phyloP scores from a whole-genome alignment of 2,329 filamentous ascomycete species.

The Ceratocystis ficicola region DNA sequence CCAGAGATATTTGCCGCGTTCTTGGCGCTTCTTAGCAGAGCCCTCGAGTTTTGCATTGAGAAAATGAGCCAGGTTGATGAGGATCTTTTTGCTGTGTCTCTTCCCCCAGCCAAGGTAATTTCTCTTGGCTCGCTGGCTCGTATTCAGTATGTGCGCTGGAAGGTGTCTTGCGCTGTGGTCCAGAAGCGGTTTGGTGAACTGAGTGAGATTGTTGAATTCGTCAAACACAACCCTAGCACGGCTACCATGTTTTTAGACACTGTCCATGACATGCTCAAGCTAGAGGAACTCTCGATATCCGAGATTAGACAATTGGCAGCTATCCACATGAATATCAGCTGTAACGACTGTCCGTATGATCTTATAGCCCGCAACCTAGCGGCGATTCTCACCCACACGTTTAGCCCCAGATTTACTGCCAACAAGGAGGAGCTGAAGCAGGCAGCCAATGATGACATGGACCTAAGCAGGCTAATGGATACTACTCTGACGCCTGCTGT shows the following conservation, averaged over 20 bases:
- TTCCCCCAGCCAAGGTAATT: slow-evolving; percentile 11
- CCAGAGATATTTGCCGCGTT: background rate
- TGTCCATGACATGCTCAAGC: slow-evolving; percentile 13
- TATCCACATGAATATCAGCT: slow-evolving; percentile 8
- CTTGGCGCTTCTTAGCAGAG: slow-evolving; percentile 14
- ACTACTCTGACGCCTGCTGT: slow-evolving; percentile 16
- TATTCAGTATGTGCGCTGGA: slow-evolving; percentile 21
- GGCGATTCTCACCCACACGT: slow-evolving; percentile 18
- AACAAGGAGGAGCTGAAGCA: slow-evolving; percentile 10
- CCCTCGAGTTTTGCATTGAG: slow-evolving; percentile 18
- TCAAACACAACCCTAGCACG: slow-evolving; percentile 17
- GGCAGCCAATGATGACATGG: slow-evolving; percentile 9
- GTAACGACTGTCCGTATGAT: slow-evolving; percentile 17
- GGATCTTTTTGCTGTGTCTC: slow-evolving; percentile 5
- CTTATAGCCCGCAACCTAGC: slow-evolving; percentile 18
- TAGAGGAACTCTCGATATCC: slow-evolving; percentile 12
- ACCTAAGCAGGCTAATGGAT: slow-evolving; percentile 14
- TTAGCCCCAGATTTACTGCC: slow-evolving; percentile 15
- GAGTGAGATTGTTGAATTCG: background rate
- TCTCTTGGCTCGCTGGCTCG: slow-evolving; percentile 16
- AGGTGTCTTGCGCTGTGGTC: slow-evolving; percentile 11
- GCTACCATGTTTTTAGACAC: slow-evolving; percentile 16
- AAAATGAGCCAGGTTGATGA: slow-evolving; percentile 6
- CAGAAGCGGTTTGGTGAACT: slow-evolving; percentile 9
- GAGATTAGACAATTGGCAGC: slow-evolving; percentile 14